Base-by-base conservation (phyloP, 345 rosid genomes). In the Eutrema heterophyllum region DNA sequence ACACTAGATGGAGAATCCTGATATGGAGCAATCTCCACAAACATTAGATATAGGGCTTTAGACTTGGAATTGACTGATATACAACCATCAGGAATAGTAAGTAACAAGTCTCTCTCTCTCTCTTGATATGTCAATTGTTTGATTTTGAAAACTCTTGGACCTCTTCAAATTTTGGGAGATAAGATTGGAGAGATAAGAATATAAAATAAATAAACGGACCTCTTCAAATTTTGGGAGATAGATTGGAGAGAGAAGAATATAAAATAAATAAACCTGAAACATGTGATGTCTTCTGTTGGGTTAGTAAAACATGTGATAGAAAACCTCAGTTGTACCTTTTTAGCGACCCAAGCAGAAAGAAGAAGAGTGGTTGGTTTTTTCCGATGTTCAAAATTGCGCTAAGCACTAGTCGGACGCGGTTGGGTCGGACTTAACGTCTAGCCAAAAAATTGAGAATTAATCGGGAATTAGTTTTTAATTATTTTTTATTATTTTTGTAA, bases 261-360 rank as follows among this genome's bases (percentile, higher is more conserved):
- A 61, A 27, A n/a, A 66, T 57, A 9, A 73, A 67, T 36, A 66
- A 57, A 40, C 68, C 62, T 59, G 78, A 74, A 67, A 50, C 61
- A 50, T 74, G 68, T 74, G 62, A 67, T 67, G 58, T 67, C 78
- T 67, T 50, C 61, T 67, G 78, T 50, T 49, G 26, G 53, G 78
- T 67, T 67, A 67, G 54, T 67, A 30, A 67, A 59, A 59, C 78
- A 74, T 74, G 78, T 74, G 78, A 74, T 50, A 67, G 71, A 73
- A 56, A 65, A 56, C 72, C 58, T 56, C 67, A 49, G 39, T 52
- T 67, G 68, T 74, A 67, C 67, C 62, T 74, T 74, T 50, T 59
- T 55, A 59, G 78, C 49, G 67, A 74, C 50, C 61, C 68, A 29
- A 63, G 55, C 54, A 53, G 55, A 44, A 30, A 26, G 45, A 18